Conservation (phyloP, 78 protist genomes). For the Protostelium mycophagum region DNA sequence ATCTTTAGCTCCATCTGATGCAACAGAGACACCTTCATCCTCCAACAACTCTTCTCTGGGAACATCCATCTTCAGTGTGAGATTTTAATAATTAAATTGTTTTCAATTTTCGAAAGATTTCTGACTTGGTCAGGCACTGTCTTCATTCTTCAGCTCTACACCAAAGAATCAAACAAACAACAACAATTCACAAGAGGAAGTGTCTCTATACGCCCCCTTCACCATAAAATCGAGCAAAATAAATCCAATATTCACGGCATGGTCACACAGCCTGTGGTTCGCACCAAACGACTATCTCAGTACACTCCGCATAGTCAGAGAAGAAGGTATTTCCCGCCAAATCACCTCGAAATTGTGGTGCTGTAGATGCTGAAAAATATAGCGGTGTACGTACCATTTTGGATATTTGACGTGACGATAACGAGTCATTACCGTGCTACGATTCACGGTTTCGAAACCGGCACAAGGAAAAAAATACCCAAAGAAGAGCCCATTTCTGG, state of each 20-base stretch:
- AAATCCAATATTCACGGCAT: background rate
- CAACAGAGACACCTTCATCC: no score
- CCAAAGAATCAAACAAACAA: no score
- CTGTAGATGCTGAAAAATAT: background rate
- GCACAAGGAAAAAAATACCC: background rate
- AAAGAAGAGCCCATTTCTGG: no score
- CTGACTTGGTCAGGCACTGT: no score
- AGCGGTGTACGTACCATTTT: background rate
- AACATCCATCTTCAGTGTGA: no score
- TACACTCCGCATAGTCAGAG: background rate
- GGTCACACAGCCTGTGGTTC: background rate
- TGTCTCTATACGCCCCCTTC: background rate
- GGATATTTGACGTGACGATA: background rate
- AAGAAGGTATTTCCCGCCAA: background rate
- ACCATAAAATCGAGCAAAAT: background rate
- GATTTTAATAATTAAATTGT: no score
- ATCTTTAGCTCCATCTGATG: no score
- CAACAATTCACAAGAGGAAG: background rate
- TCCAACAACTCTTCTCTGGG: no score
- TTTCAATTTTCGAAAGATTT: no score
- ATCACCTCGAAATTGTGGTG: background rate
- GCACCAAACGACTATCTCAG: background rate
- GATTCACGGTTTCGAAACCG: background rate
- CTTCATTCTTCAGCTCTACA: no score
- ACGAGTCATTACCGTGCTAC: background rate